Evolutionary conservation across 495 filamentous ascomycete genomes (phyloP).

Genomic region (Penicillium coprophilum): DNA sequence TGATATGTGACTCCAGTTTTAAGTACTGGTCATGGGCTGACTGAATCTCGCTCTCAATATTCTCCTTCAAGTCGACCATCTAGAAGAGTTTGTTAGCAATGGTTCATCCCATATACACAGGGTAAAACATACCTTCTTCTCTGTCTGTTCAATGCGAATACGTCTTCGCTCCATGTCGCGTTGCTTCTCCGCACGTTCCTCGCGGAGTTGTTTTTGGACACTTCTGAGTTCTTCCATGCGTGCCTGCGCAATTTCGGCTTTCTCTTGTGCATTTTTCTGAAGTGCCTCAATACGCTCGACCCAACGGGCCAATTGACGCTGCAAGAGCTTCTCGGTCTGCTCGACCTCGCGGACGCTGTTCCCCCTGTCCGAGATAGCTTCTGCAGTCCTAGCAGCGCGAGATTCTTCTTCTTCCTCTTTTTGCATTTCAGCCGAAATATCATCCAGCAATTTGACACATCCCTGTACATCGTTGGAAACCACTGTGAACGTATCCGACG

Average conservation of each 20-base stretch:
- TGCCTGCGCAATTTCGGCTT: constrained; percentile 73
- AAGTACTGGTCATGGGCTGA: constrained; percentile 86
- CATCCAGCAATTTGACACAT: constrained; percentile 85
- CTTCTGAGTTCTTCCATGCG: constrained; percentile 87
- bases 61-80: constrained; percentile 97
- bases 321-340: constrained; percentile 76
- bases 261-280: constrained; percentile 72
- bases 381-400: constrained; percentile 74
- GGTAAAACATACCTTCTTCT: constrained; percentile 79
- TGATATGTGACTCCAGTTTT: constrained; percentile 95
- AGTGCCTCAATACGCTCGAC: constrained; percentile 80
- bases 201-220: constrained; percentile 75
- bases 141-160: constrained; percentile 92
- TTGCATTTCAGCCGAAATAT: constrained; percentile 75
- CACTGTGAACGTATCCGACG: constrained; percentile 80
- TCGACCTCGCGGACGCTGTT: constrained; percentile 91
- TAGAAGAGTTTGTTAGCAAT: constrained; percentile 36
- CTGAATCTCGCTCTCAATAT: constrained; percentile 90
- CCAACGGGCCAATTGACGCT: constrained; percentile 80
- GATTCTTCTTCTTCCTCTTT: constrained; percentile 88
- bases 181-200: constrained; percentile 81
- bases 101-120: neutral
- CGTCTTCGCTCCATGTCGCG: constrained; percentile 87
- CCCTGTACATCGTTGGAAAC: constrained; percentile 79
- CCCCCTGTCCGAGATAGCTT: constrained; percentile 81